Base-by-base conservation (phyloP, 257 asterid genomes). In the Leptodermis oblonga region DNA sequence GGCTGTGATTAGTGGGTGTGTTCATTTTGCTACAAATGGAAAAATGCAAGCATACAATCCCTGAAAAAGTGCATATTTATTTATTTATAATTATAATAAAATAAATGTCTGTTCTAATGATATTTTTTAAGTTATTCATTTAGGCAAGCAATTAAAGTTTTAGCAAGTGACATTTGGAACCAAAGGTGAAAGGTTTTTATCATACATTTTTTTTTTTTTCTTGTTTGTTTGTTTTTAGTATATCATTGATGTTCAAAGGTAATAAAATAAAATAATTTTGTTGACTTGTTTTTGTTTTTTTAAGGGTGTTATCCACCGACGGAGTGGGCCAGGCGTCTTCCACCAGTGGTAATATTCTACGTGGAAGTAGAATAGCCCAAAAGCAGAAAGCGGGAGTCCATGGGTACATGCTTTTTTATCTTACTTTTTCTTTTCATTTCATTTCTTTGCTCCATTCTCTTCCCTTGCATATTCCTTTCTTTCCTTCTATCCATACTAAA, bases 221-320 rank as follows among this genome's bases (percentile, higher is more conserved):
- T n/a, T n/a, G n/a, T n/a, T n/a, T n/a, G n/a, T n/a, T n/a, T n/a
- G n/a, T n/a, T n/a, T n/a, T n/a, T n/a, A n/a, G n/a, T n/a, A n/a
- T n/a, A n/a, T n/a, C n/a, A n/a, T n/a, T n/a, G n/a, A n/a, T n/a
- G n/a, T n/a, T n/a, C n/a, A n/a, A n/a, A n/a, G n/a, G n/a, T n/a
- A n/a, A n/a, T n/a, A n/a, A n/a, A n/a, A n/a, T n/a, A n/a, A n/a
- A n/a, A n/a, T n/a, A n/a, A n/a, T n/a, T n/a, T n/a, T n/a, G n/a
- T n/a, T n/a, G n/a, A n/a, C n/a, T n/a, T n/a, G n/a, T n/a, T n/a
- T n/a, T n/a, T n/a, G n/a, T n/a, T n/a, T 25, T 55, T 62, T 68
- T 42, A 63, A 51, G 54, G 20, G 54, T 34, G 60, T 55, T 74
- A 72, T 72, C 78, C 74, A 72, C 78, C 83, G 74, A 79, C 80